phyloP scores from a whole-genome alignment of 805 yeast genomes.

The Ogataea polymorpha region DNA sequence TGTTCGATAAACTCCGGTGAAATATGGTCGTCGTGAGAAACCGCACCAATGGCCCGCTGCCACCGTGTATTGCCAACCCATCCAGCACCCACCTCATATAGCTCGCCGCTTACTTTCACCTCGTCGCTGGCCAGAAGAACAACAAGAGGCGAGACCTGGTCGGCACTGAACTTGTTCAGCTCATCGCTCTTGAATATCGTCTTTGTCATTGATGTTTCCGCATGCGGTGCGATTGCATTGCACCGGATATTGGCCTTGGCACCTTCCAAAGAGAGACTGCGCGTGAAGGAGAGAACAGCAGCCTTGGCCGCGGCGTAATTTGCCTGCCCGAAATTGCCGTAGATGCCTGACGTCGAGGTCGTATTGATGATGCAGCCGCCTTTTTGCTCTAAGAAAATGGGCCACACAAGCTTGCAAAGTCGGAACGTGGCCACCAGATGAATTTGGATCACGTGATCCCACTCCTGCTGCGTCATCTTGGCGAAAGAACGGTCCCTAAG shows the following conservation, averaged over 20 bases:
- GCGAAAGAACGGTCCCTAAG: constrained; percentile 83
- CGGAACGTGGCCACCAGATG: constrained; percentile 81
- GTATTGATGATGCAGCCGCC: constrained; percentile 84
- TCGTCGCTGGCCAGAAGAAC: constrained; percentile 75
- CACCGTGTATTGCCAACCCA: constrained; percentile 95
- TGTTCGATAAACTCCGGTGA: constrained; percentile 70
- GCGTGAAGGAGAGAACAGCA: constrained; percentile 80
- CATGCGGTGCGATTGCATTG: constrained; percentile 92
- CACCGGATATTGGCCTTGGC: constrained; percentile 69
- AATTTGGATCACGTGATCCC: constrained; percentile 77
- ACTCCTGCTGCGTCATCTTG: constrained; percentile 79
- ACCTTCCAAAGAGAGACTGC: constrained; percentile 90
- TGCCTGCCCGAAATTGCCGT: constrained; percentile 97
- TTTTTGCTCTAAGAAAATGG: constrained; percentile 72
- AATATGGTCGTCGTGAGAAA: constrained; percentile 49
- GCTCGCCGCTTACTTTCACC: constrained; percentile 67
- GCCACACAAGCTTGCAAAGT: constrained; percentile 90
- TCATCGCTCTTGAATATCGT: constrained; percentile 80
- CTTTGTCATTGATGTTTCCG: constrained; percentile 95
- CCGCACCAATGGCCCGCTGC: constrained; percentile 89
- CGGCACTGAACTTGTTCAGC: constrained; percentile 78
- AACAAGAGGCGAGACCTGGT: constrained; percentile 86
- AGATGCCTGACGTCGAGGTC: constrained; percentile 93
- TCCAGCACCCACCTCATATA: constrained; percentile 93
- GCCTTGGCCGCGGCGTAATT: constrained; percentile 93